Conservation (phyloP, 2,329 filamentous ascomycete genomes). For the Bipolaris victoriae region DNA sequence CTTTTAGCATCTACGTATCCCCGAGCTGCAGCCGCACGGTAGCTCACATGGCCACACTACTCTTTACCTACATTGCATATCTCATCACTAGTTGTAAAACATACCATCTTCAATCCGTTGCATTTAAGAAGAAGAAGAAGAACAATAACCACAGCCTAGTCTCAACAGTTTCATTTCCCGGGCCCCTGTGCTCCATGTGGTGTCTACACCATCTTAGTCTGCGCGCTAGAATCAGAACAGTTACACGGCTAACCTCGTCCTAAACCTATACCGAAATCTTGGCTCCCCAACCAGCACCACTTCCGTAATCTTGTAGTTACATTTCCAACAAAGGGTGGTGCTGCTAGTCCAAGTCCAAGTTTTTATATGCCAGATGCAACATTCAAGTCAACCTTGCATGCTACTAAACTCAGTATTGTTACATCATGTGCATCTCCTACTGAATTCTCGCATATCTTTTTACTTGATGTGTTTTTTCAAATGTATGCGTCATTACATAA, state of each 20-base stretch:
- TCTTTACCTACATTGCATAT: neutral
- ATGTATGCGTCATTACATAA: no score
- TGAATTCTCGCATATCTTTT: no score
- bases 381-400: no score
- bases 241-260: neutral
- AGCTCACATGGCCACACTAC: neutral
- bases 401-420: no score
- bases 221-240: neutral
- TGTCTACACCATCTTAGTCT: neutral
- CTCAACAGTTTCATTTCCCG: neutral
- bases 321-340: neutral
- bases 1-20: neutral
- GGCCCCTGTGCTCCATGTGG: neutral
- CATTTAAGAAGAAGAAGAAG: neutral
- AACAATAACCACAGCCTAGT: neutral
- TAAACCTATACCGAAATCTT: neutral
- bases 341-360: neutral
- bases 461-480: no score
- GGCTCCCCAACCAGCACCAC: neutral
- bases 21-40: conserved; percentile 1
- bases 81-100: neutral
- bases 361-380: no score
- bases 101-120: neutral
- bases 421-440: no score
- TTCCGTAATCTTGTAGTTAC: neutral